These are phyloP conservation scores for Xylariaceae sp. DNA, from an alignment of 2,329 filamentous ascomycete species.

Conservation along the genomic window DNA sequence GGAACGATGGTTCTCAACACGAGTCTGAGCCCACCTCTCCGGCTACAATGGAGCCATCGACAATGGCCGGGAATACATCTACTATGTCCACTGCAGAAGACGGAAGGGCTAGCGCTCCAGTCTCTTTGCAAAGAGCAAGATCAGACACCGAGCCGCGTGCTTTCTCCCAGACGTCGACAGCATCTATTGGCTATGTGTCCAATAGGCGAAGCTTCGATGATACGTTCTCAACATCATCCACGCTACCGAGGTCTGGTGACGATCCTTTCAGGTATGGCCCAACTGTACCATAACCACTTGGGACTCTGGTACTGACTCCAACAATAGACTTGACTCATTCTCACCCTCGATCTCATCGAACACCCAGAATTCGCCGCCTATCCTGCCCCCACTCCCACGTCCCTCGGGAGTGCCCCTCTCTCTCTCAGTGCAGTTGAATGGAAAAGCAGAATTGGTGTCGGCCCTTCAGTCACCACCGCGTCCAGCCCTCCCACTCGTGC, in stretches of 20 bases:
- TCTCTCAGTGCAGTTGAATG: conserved; percentile 80
- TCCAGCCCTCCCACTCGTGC: conserved; percentile 48
- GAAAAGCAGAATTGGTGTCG: conserved; percentile 82
- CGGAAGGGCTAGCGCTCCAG: conserved; percentile 18
- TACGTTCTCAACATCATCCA: conserved; percentile 50
- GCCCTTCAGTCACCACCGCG: conserved; percentile 69
- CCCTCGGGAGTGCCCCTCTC: conserved; percentile 57
- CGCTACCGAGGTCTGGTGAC: conserved; percentile 38
- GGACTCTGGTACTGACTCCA: conserved; percentile 1
- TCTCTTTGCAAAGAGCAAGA: conserved; percentile 24
- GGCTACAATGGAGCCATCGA: conserved; percentile 6
- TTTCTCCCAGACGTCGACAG: conserved; percentile 41
- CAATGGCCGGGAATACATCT: conserved; percentile 3
- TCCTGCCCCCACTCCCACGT: conserved; percentile 38
- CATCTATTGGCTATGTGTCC: conserved; percentile 49
- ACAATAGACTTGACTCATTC: conserved; percentile 43
- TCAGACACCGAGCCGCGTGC: conserved; percentile 21
- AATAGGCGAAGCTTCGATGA: conserved; percentile 56
- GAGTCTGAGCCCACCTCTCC: conserved; percentile 24
- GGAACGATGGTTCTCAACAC: conserved; percentile 19
- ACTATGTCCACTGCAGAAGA: conserved; percentile 14
- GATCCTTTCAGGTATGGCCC: conserved; percentile 46
- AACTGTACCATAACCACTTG: conserved; percentile 1
- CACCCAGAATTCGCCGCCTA: conserved; percentile 34
- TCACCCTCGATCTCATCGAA: conserved; percentile 42